These are phyloP conservation scores for Tolypocladium ophioglossoides DNA, from an alignment of 2,329 filamentous ascomycete genomes.

Conservation along the genomic window DNA sequence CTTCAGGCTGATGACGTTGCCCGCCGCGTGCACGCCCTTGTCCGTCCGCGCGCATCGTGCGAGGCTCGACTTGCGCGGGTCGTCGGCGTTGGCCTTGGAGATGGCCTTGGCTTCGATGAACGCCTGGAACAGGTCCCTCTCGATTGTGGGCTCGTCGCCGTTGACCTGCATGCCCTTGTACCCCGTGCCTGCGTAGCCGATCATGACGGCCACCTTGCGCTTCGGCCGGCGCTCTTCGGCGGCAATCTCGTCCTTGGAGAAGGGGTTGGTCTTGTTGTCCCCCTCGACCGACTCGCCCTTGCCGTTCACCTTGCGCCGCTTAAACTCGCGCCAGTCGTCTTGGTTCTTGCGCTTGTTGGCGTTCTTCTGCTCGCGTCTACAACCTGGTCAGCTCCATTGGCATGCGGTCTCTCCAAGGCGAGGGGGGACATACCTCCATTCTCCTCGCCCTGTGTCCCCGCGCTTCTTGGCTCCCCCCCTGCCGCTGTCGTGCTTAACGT, in stretches of 20 bases:
- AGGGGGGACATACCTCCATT: constrained; percentile 6
- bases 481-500: constrained; percentile 4
- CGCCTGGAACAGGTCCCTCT: constrained; percentile 87
- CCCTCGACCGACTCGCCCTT: constrained; percentile 20
- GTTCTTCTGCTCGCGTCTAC: constrained; percentile 20
- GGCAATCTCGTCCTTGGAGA: constrained; percentile 71
- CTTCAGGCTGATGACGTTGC: constrained; percentile 91
- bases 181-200: constrained; percentile 91
- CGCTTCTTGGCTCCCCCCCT: constrained; percentile 6
- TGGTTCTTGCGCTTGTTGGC: constrained; percentile 28
- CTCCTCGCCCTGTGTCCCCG: constrained; percentile 17
- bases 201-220: constrained; percentile 89
- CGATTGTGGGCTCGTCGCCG: constrained; percentile 77
- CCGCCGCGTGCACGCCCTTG: constrained; percentile 93
- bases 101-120: constrained; percentile 89
- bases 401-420: neutral
- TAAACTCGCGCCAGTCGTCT: constrained; percentile 28
- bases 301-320: constrained; percentile 29
- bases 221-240: constrained; percentile 82
- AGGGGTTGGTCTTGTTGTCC: constrained; percentile 32
- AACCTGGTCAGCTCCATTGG: constrained; percentile 23
- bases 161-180: constrained; percentile 97
- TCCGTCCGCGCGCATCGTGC: constrained; percentile 92
- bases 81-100: constrained; percentile 91
- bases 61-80: constrained; percentile 91